Evolutionary conservation across 1,284 basidiomycete genomes (phyloP).

Genomic region (Gymnopus androsaceus): DNA sequence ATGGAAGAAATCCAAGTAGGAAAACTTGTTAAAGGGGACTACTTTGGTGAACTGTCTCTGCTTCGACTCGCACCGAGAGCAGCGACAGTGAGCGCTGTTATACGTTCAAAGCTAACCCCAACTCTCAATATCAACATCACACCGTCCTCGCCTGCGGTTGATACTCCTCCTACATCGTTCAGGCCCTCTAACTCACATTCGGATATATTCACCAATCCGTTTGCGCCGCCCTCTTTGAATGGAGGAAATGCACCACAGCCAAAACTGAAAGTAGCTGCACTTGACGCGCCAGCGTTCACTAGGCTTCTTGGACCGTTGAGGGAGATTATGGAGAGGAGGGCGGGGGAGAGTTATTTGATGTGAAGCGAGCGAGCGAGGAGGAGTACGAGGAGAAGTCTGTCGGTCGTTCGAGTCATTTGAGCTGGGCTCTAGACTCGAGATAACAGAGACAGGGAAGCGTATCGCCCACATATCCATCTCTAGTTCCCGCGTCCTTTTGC

Average conservation of each 20-base stretch:
- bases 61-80: conserved; percentile 87
- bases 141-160: neutral
- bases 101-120: conserved; percentile 34
- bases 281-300: conserved; percentile 94
- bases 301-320: conserved; percentile 89
- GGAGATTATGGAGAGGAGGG: conserved; percentile 86
- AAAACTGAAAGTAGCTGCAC: conserved; percentile 88
- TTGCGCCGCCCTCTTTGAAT: neutral
- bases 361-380: neutral
- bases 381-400: no score
- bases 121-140: neutral
- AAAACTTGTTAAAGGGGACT: conserved; percentile 85
- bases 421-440: no score
- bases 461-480: no score
- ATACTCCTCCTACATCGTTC: neutral
- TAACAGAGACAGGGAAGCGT: no score
- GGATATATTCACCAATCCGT: neutral
- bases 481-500: no score
- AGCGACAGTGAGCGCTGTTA: conserved; percentile 87
- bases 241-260: conserved; percentile 37
- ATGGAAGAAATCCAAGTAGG: conserved; percentile 72
- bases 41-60: conserved; percentile 93
- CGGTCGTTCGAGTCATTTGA: no score
- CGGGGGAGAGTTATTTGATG: conserved; percentile 45
- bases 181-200: neutral